Evolutionary conservation across 352 stramenopile species (phyloP).

Genomic region (Phytophthora litchii): DNA sequence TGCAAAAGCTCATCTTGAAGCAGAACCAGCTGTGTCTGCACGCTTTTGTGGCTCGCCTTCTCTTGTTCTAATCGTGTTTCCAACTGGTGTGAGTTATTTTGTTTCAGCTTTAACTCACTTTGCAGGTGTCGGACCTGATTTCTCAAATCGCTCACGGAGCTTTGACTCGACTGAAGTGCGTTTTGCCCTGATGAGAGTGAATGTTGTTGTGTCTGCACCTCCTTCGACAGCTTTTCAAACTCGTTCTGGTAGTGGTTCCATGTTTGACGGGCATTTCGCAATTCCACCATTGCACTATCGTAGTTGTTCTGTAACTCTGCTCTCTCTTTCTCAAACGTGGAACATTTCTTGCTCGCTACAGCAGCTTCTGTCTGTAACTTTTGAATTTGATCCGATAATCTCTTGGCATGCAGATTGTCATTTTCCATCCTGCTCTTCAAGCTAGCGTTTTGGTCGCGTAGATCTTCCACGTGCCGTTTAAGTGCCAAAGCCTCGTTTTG

Average conservation of each 20-base stretch:
- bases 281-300: conserved; percentile 53
- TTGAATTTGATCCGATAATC: conserved; percentile 54
- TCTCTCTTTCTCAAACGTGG: conserved; percentile 56
- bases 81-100: conserved; percentile 56
- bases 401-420: conserved; percentile 45
- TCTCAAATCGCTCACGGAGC: conserved; percentile 58
- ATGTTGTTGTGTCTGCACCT: too few relatives aligned
- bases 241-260: conserved; percentile 76
- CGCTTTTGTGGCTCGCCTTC: conserved; percentile 55
- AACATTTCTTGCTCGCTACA: conserved; percentile 40
- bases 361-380: conserved; percentile 50
- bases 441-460: conserved; percentile 66
- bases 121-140: conserved; percentile 68
- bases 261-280: conserved; percentile 63
- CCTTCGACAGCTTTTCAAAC: conserved; percentile 74
- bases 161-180: conserved; percentile 61
- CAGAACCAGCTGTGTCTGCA: conserved; percentile 61
- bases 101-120: conserved; percentile 62
- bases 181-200: conserved; percentile 62
- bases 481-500: conserved; percentile 67
- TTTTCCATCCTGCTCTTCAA: conserved; percentile 63
- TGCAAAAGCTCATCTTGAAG: conserved; percentile 68
- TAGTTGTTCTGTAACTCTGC: conserved; percentile 61
- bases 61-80: conserved; percentile 78
- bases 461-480: conserved; percentile 63